phyloP scores from a whole-genome alignment of 345 rosid genomes.

The Eucalyptus shirleyi region DNA sequence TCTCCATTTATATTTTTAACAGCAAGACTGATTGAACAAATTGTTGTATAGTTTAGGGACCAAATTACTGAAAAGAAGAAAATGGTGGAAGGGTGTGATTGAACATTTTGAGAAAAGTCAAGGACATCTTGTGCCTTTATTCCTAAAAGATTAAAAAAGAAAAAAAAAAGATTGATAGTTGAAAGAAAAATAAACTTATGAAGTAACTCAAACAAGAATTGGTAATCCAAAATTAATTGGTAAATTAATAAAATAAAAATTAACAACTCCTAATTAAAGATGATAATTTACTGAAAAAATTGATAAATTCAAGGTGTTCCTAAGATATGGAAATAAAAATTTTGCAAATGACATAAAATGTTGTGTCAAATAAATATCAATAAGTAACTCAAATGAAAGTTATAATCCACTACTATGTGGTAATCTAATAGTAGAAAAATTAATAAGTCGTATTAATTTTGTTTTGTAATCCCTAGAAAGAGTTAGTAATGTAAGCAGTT shows the following conservation, averaged over 20 bases:
- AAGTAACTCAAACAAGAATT: no score
- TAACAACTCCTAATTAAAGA: no score
- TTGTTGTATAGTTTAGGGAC: not conserved
- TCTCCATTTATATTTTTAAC: not conserved
- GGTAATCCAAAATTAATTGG: no score
- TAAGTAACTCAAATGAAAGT: not conserved
- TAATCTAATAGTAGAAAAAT: rapidly evolving
- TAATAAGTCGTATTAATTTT: not conserved
- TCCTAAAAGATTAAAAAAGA: not conserved
- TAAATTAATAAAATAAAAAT: no score
- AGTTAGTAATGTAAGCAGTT: not conserved
- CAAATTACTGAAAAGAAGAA: not conserved
- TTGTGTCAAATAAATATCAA: not conserved
- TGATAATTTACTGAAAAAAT: no score
- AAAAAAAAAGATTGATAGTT: not conserved
- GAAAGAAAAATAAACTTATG: no score
- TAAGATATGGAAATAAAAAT: not conserved
- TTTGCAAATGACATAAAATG: not conserved
- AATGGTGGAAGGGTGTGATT: not conserved
- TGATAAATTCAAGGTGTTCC: no score
- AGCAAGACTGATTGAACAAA: rapidly evolving
- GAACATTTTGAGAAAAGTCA: not conserved
- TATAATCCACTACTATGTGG: not conserved
- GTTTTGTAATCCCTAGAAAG: not conserved
- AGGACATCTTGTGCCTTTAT: not conserved